Evolutionary conservation across 345 rosid genomes (phyloP).

Genomic region (Carallia brachiata): DNA sequence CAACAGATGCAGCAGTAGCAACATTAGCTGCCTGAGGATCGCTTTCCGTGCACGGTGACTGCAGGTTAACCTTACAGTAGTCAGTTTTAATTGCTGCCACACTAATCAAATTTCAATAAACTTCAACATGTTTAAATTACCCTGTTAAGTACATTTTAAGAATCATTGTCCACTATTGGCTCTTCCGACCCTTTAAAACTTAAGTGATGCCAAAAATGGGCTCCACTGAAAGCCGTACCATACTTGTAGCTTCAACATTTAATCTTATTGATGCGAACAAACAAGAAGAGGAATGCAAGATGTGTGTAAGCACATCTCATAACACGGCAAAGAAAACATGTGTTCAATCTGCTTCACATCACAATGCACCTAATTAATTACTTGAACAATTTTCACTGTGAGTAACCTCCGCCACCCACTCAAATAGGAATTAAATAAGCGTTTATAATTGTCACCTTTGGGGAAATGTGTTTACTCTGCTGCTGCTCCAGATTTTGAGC

Average conservation of each 20-base stretch:
- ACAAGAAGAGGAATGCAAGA: neutral
- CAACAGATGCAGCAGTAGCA: slow-evolving; percentile 25
- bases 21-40: slow-evolving; percentile 33
- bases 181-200: neutral
- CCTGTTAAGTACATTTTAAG: neutral
- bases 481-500: slow-evolving; percentile 40
- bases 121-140: too few relatives aligned
- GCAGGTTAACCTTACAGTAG: slow-evolving; percentile 15
- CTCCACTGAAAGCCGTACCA: neutral
- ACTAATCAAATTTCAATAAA: too few relatives aligned
- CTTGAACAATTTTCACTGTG: neutral
- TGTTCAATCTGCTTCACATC: too few relatives aligned
- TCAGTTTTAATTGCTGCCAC: too few relatives aligned
- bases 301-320: neutral
- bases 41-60: slow-evolving; percentile 31
- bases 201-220: neutral
- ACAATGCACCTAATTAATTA: neutral
- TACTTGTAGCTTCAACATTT: neutral
- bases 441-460: slow-evolving; percentile 36
- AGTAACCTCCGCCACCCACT: neutral
- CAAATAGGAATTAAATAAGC: slow-evolving; percentile 7
- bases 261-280: neutral
- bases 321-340: too few relatives aligned
- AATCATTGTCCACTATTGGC: slow-evolving; percentile 1
- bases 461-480: slow-evolving; percentile 34